Base-by-base conservation (phyloP, 805 yeast genomes). In the Starmera pachycereana region DNA sequence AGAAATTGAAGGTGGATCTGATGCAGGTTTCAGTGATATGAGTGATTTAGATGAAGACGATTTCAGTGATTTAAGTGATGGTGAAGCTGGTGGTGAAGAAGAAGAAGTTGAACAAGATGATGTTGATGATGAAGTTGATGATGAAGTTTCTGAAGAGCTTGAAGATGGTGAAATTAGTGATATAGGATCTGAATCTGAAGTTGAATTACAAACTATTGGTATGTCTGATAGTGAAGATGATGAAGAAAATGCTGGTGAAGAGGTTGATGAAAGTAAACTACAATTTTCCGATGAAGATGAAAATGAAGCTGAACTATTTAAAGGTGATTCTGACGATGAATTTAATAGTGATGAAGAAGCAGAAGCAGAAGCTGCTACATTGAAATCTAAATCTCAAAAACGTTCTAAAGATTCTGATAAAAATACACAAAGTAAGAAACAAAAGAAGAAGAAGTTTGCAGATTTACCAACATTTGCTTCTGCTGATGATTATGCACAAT, bases 391-490 rank as follows among this genome's bases (percentile, higher is more conserved):
- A 38, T 42, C 59, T 47, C 49, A 48, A 54, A 52, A 60, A 42
- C 62, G 63, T 34, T 38, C 53, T 40, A 34, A 53, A 39, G 37
- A 53, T 41, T 16, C 48, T 37, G 42, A 48, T 36, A 47, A 47
- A 34, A 39, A 39, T 8, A 42, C 44, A 35, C 31, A 42, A n/a
- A 30, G 38, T 14, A 48, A 55, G 52, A 43, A 56, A 51, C 40
- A 68, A 14, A 77, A 73, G 66, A 76, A 68, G 55, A 61, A 67
- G 36, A 78, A 74, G 58, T 63, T 83, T 52, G 78, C 74, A 53
- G 76, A 71, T 36, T 65, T 89, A 44, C 97, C 97, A 18, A 69
- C 78, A 16, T 89, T 87, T 65, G 97, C 96, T 1, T 79, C 88
- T 36, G 95, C 79, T 9, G 96, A 84, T 33, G 95, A 84, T 45